Evolutionary conservation across 768 basidiomycete genomes (phyloP), one percentile per base, ranked within the genome.

Genomic region (Rhodotorula babjevae): DNA sequence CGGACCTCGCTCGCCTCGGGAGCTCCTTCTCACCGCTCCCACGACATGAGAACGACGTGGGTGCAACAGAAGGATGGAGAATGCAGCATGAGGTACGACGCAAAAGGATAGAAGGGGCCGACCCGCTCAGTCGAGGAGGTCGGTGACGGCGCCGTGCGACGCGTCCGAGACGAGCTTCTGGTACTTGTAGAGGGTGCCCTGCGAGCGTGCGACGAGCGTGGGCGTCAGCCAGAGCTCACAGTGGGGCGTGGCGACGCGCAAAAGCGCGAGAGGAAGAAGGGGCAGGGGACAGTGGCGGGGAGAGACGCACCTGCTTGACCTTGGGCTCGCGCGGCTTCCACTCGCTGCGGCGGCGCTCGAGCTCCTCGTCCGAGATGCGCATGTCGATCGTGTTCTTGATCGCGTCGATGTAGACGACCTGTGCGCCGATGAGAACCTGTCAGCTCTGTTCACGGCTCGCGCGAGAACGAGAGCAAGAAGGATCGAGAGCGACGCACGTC

Each of bases 291-390:
- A 46, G 29, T 25, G 44, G 18, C 8, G 15, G 6, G 4, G 16
- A 19, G 9, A 18, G 12, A 52, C 65, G 33, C 49, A 72, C 76
- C 72, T 89, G 87, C 27, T 83, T 83, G 65, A 87, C 89, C 82
- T 93, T 93, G 77, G 93, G 86, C 16, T 92, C 89, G 27, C 92
- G 91, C 23, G 93, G 87, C 56, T 82, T 86, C 95, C 95, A 97
- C 56, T 80, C 83, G 47, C 84, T 85, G 71, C 86, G 85, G 31
- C 96, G 86, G 69, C 83, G 83, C 73, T 86, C 89, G 77, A 97
- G 84, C 81, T 93, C 94, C 77, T 89, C 89, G 25, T 87, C 85
- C 1, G 90, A 83, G 36, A 99, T 88, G 16, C 86, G 84, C 69
- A 84, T 80, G 78, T 91, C 85, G 76, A 96, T 87, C 55, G 87